Evolutionary conservation across 768 basidiomycete genomes (phyloP), one percentile per base, ranked within the genome.

Genomic region (Lactarius sanguifluus): DNA sequence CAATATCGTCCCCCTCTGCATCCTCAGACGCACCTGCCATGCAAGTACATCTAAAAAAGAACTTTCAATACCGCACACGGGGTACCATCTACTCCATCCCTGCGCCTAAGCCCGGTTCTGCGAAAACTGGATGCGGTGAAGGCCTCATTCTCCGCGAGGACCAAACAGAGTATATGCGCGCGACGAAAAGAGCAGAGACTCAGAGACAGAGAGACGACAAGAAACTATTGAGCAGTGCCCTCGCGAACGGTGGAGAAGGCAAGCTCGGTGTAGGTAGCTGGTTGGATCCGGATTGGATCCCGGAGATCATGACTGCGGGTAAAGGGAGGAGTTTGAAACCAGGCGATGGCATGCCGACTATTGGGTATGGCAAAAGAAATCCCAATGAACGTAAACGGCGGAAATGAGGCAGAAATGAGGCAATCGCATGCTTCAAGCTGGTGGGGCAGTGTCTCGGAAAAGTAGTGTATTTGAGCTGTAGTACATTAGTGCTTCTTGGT

Each of bases 241-340:
- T 81, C 23, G 78, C 77, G 43, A 81, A 81, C 67, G 78, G 81
- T 62, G 81, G 82, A 59, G 81, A 80, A 25, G 82, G 81, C 23
- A 83, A 81, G 25, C 77, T 82, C 32, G 81, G 79, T 10, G 78
- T 89, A 45, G 88, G 89, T 62, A 90, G 86, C 73, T 97, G 94
- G 94, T 89, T 93, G 83, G 95, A 98, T 80, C 94, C 94, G 12
- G 95, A 98, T 79, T 95, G 93, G 93, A 78, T 92, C 62, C 93
- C 94, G 16, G 90, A 88, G 72, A 90, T 94, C 72, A 76, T 94
- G 34, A 84, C 81, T 61, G 83, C 88, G 13, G 89, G 91, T 1
- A 93, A 91, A 76, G 91, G 90, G 12, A 79, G 87, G 71, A 83
- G 80, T 47, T 76, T 78, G 65, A 81, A 79, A 62, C 78, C 78